phyloP scores from a whole-genome alignment of 1,284 basidiomycete genomes.

The Trichosporon ovoides region DNA sequence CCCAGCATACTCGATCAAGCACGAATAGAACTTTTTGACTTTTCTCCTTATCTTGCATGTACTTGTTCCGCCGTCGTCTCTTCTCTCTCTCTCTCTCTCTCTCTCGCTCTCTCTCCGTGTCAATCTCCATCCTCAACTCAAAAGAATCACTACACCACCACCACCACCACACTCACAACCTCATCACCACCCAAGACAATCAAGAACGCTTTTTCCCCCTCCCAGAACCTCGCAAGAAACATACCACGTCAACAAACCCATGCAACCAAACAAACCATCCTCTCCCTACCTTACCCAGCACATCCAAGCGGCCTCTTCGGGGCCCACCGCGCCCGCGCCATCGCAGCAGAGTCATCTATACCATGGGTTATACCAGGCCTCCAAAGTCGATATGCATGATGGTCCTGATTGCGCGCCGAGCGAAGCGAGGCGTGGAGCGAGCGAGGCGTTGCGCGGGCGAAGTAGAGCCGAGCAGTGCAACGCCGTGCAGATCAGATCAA shows the following conservation, averaged over 20 bases:
- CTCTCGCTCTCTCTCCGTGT: too few relatives aligned
- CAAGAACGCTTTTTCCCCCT: neutral
- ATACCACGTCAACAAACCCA: neutral
- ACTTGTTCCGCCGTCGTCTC: constrained; percentile 13
- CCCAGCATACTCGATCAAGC: constrained; percentile 6
- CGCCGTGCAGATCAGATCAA: too few relatives aligned
- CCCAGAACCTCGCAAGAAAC: neutral
- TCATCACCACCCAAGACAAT: neutral
- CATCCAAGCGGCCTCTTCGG: neutral
- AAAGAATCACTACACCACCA: neutral
- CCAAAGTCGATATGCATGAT: constrained; percentile 3
- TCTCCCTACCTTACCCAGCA: neutral
- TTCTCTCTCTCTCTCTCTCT: constrained; percentile 14
- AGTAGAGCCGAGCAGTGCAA: too few relatives aligned
- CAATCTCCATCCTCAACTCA: constrained; percentile 10
- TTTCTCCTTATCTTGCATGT: neutral
- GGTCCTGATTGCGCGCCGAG: neutral
- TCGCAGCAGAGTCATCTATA: neutral
- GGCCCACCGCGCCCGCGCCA: too few relatives aligned
- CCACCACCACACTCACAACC: constrained; percentile 1
- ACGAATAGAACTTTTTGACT: constrained; percentile 5
- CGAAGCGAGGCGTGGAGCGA: too few relatives aligned
- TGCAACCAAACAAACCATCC: neutral
- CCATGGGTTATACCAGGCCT: neutral
- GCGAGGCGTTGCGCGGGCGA: too few relatives aligned